Conservation (phyloP, 2,329 filamentous ascomycete genomes). For the Paracamarosporium sp. region DNA sequence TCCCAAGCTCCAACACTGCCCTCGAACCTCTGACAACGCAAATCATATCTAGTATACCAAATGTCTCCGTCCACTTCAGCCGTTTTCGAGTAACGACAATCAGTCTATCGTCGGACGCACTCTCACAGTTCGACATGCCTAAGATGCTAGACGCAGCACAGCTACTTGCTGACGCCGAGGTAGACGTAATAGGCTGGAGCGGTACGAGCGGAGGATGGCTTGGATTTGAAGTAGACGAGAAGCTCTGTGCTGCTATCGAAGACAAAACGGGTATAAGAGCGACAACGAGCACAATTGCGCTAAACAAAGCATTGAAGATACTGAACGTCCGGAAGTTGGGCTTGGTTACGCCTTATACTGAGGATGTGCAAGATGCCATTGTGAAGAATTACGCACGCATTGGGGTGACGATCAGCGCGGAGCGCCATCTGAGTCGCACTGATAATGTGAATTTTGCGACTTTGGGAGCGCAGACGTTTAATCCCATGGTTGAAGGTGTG, state of each 20-base stretch:
- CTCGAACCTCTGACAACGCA: conserved; percentile 52
- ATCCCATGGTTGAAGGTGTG: conserved; percentile 35
- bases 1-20: conserved; percentile 54
- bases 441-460: conserved; percentile 50
- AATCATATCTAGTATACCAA: conserved; percentile 41
- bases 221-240: conserved; percentile 41
- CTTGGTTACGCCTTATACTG: conserved; percentile 52
- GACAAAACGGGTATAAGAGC: conserved; percentile 47
- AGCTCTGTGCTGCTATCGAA: conserved; percentile 48
- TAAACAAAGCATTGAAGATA: conserved; percentile 44
- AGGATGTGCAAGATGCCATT: conserved; percentile 50
- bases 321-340: conserved; percentile 39
- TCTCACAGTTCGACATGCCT: conserved; percentile 41
- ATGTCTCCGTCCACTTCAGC: conserved; percentile 52
- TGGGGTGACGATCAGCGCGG: conserved; percentile 29
- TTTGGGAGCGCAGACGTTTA: conserved; percentile 39
- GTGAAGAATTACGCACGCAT: conserved; percentile 38
- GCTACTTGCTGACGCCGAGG: conserved; percentile 37
- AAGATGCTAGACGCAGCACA: conserved; percentile 32
- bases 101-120: conserved; percentile 38
- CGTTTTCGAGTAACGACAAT: conserved; percentile 52
- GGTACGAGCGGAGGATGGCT: conserved; percentile 40
- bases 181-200: conserved; percentile 39
- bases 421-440: conserved; percentile 42
- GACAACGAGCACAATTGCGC: conserved; percentile 51